Evolutionary conservation across 495 filamentous ascomycete species (phyloP).

Genomic region (Xylaria grammica): DNA sequence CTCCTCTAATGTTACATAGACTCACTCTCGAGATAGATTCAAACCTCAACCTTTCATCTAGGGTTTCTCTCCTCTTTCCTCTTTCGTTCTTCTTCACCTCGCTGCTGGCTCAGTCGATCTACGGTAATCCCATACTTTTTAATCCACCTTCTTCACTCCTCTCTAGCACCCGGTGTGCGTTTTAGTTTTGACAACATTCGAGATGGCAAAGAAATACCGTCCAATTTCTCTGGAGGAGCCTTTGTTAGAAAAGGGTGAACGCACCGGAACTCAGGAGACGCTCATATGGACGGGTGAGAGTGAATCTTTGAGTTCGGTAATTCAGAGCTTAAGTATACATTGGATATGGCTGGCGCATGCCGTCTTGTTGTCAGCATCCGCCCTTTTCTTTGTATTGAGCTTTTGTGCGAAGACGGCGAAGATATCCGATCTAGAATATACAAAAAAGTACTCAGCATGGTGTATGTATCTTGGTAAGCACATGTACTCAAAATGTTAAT

Average conservation of each 20-base stretch:
- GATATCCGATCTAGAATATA: constrained; percentile 29
- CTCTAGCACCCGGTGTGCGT: constrained; percentile 47
- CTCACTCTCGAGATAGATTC: neutral
- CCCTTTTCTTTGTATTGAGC: constrained; percentile 48
- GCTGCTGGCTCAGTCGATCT: constrained; percentile 32
- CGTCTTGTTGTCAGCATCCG: constrained; percentile 46
- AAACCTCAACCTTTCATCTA: neutral
- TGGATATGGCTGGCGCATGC: constrained; percentile 54
- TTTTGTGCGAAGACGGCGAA: constrained; percentile 43
- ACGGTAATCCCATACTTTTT: constrained; percentile 8
- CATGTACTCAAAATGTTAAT: constrained; percentile 26
- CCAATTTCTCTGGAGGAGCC: constrained; percentile 45
- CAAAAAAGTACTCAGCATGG: constrained; percentile 38
- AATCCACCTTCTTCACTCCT: constrained; percentile 31
- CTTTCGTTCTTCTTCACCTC: constrained; percentile 27
- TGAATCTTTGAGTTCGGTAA: constrained; percentile 15
- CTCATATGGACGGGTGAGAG: constrained; percentile 22
- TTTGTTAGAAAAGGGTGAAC: constrained; percentile 37
- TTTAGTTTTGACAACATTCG: constrained; percentile 29
- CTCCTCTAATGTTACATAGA: neutral
- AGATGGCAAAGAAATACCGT: constrained; percentile 41
- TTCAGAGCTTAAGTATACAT: constrained; percentile 30
- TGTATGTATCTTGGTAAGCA: constrained; percentile 30
- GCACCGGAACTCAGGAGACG: constrained; percentile 23
- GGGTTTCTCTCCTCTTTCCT: constrained; percentile 7